Percentiles rank a stretch among this genome's conserved stretches.
These are phyloP conservation scores for Dianthus caryophyllus DNA, from an alignment of 148 eudicot species.

Conservation along the genomic window DNA sequence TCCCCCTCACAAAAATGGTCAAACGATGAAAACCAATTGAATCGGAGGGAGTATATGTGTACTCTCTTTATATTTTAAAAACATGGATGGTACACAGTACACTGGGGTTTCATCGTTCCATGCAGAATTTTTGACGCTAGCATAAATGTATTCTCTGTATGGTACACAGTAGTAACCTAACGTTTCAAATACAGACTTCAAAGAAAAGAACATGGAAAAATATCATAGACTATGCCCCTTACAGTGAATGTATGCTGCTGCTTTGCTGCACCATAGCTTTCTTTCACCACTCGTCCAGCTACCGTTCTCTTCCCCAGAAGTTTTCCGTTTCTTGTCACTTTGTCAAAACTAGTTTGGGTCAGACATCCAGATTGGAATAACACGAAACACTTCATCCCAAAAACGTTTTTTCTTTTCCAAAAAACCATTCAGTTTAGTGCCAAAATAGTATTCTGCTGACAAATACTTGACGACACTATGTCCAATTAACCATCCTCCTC, in stretches of 20 bases:
- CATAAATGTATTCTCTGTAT: background rate
- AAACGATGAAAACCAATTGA: no score
- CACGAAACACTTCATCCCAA: background rate
- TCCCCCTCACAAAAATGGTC: no score
- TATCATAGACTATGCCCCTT: conserved; percentile 21
- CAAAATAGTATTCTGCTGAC: background rate
- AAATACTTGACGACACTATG: background rate
- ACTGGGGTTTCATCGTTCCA: no score
- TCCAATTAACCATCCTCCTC: background rate
- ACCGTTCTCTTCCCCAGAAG: conserved; percentile 56
- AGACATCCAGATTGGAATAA: conserved; percentile 13
- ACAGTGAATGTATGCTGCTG: conserved; percentile 97
- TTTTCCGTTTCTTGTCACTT: conserved; percentile 42
- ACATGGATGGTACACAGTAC: no score
- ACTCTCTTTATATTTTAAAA: no score
- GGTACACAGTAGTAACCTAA: background rate
- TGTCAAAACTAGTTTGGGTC: conserved; percentile 48
- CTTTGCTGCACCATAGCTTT: conserved; percentile 85
- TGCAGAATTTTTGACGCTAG: no score
- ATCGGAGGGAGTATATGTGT: no score
- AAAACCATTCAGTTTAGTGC: background rate
- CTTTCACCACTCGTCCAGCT: conserved; percentile 79
- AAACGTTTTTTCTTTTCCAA: background rate
- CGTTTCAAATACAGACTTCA: conserved; percentile 3
- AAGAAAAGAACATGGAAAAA: background rate